Evolutionary conservation across 2,329 filamentous ascomycete genomes (phyloP).

Genomic region (Ophiostoma ulmi): DNA sequence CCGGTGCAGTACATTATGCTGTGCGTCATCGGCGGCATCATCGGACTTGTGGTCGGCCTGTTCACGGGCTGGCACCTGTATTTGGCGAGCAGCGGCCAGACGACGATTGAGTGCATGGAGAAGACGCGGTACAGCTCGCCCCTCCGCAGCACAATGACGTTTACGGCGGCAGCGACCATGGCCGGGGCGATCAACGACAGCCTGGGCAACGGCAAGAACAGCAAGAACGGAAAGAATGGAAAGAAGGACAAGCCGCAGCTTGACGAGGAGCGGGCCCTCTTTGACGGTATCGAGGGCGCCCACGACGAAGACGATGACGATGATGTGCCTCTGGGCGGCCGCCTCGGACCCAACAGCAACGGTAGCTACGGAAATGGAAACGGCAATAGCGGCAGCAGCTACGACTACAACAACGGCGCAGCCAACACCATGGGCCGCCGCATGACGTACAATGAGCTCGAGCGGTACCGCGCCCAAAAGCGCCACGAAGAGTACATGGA

Average conservation of each 20-base stretch:
- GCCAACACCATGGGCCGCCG: constrained; percentile 39
- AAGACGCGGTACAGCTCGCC: constrained; percentile 91
- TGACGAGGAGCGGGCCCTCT: constrained; percentile 22
- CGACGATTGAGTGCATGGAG: constrained; percentile 93
- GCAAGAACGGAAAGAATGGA: constrained; percentile 36
- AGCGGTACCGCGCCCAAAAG: constrained; percentile 50
- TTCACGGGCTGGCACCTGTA: constrained; percentile 92
- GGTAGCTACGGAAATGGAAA: background rate
- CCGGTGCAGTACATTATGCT: constrained; percentile 89
- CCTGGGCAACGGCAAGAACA: constrained; percentile 36
- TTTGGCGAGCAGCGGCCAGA: constrained; percentile 72
- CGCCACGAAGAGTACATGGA: constrained; percentile 72
- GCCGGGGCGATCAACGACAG: constrained; percentile 40
- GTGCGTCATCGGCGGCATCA: constrained; percentile 81
- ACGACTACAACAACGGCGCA: constrained; percentile 22
- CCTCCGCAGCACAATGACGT: constrained; percentile 58
- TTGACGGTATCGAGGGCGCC: constrained; percentile 20
- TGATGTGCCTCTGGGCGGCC: background rate
- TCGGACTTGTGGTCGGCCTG: constrained; percentile 78
- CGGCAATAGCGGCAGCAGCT: background rate
- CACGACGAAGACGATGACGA: constrained; percentile 20
- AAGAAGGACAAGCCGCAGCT: constrained; percentile 27
- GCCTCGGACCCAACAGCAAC: constrained; percentile 8
- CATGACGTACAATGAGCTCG: constrained; percentile 51
- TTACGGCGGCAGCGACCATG: constrained; percentile 54